Conservation (phyloP, 495 filamentous ascomycete genomes). For the Lasiosphaeria hispida region DNA sequence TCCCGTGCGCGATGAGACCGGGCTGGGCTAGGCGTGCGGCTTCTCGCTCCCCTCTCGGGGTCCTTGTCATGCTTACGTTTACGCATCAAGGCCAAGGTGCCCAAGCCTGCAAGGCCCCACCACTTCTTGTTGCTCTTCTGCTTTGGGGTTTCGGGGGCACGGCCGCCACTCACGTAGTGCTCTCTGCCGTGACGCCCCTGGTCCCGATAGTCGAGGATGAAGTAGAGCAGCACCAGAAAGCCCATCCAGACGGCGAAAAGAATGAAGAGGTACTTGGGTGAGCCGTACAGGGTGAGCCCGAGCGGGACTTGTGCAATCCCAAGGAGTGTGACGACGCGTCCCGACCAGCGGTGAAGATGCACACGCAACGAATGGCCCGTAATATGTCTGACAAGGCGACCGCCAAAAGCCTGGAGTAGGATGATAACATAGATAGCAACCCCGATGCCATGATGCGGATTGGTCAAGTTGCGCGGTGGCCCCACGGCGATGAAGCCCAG, state of each 20-base stretch:
- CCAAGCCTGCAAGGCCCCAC: constrained; percentile 57
- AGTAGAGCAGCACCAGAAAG: constrained; percentile 64
- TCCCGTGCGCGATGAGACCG: constrained; percentile 32
- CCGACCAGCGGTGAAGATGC: constrained; percentile 87
- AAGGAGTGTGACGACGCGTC: constrained; percentile 69
- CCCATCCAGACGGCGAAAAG: constrained; percentile 74
- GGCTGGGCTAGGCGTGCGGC: constrained; percentile 31
- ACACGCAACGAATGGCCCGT: constrained; percentile 60
- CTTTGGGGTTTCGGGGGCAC: constrained; percentile 23
- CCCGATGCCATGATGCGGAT: constrained; percentile 94
- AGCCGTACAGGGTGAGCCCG: constrained; percentile 89
- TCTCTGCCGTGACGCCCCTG: constrained; percentile 39
- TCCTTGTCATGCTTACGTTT: constrained; percentile 42
- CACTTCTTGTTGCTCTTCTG: constrained; percentile 43
- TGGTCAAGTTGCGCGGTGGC: constrained; percentile 71
- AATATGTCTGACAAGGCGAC: constrained; percentile 66
- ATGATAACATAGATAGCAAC: constrained; percentile 84
- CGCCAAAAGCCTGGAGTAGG: constrained; percentile 75
- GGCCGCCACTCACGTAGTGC: constrained; percentile 40
- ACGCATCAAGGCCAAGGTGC: constrained; percentile 55
- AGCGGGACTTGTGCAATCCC: constrained; percentile 86
- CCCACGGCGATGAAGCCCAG: constrained; percentile 80
- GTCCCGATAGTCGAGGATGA: constrained; percentile 67
- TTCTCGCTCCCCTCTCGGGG: constrained; percentile 31
- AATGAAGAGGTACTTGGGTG: constrained; percentile 79